A percentile compares a stretch with the other conserved stretches of the same genome.
Evolutionary conservation across 805 yeast genomes (phyloP).

Genomic region (Candida boleticola): DNA sequence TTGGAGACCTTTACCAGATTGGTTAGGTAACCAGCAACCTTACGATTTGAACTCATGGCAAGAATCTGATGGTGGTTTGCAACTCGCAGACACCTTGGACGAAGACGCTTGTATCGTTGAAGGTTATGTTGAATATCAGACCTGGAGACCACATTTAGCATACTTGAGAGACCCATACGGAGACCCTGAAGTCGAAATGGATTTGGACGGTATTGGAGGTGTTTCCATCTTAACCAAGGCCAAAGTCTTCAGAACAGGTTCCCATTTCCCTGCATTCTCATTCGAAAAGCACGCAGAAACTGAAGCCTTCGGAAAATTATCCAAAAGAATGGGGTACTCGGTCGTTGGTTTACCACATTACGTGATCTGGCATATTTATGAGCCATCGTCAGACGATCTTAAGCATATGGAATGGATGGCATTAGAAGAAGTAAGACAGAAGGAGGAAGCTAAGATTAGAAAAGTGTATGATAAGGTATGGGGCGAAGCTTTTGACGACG

Average conservation of each 20-base stretch:
- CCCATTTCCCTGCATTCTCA: conserved; percentile 95
- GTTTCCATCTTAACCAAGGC: conserved; percentile 91
- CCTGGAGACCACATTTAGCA: conserved; percentile 97
- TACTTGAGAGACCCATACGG: conserved; percentile 94
- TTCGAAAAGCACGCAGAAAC: conserved; percentile 97
- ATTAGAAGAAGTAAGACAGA: conserved; percentile 65
- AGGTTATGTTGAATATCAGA: conserved; percentile 95
- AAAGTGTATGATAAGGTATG: conserved; percentile 69
- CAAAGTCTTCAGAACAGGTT: conserved; percentile 78
- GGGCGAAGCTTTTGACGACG: conserved; percentile 77
- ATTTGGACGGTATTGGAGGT: conserved; percentile 95
- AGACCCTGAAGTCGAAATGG: conserved; percentile 90
- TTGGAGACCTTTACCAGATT: conserved; percentile 86
- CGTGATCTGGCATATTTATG: conserved; percentile 95
- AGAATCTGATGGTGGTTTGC: conserved; percentile 78
- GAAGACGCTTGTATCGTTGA: conserved; percentile 97
- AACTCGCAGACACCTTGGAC: conserved; percentile 70
- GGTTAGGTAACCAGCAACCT: conserved; percentile 83
- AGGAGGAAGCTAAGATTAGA: conserved; percentile 60
- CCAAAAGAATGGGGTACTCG: conserved; percentile 79
- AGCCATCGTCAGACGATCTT: conserved; percentile 90
- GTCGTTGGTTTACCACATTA: conserved; percentile 93
- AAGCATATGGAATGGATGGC: conserved; percentile 86
- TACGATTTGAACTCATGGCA: conserved; percentile 86
- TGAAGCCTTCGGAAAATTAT: conserved; percentile 92